phyloP scores from a whole-genome alignment of 805 yeast species.

The Pichia phayaonensis region DNA sequence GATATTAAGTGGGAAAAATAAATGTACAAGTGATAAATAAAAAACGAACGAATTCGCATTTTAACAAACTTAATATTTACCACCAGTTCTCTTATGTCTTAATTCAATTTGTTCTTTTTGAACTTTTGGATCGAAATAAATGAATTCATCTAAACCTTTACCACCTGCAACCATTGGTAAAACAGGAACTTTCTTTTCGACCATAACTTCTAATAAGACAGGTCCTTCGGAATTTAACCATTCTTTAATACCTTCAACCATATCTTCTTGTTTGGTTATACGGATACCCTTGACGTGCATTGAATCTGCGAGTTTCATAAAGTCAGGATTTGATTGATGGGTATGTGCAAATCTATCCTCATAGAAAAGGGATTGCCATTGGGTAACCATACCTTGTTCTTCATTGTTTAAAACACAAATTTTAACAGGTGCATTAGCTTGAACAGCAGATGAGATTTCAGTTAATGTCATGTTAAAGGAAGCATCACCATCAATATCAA shows the following conservation, averaged over 20 bases:
- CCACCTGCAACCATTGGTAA: conserved; percentile 98
- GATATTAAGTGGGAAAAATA: neutral
- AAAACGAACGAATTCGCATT: neutral
- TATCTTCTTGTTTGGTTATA: conserved; percentile 60
- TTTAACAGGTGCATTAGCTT: conserved; percentile 87
- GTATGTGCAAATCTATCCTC: conserved; percentile 98
- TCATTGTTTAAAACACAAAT: conserved; percentile 87
- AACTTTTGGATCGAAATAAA: conserved; percentile 74
- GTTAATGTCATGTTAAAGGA: conserved; percentile 97
- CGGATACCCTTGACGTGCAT: conserved; percentile 87
- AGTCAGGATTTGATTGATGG: conserved; percentile 92
- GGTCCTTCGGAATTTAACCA: conserved; percentile 77
- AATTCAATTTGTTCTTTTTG: conserved; percentile 63
- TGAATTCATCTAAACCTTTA: conserved; percentile 87
- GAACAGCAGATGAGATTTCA: conserved; percentile 91
- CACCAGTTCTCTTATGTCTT: conserved; percentile 67
- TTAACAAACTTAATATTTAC: conserved; percentile 44
- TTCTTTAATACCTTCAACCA: conserved; percentile 49
- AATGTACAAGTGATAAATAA: neutral
- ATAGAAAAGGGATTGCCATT: conserved; percentile 97
- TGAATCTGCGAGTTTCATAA: conserved; percentile 85
- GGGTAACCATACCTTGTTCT: conserved; percentile 99
- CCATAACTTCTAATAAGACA: conserved; percentile 80
- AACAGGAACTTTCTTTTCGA: conserved; percentile 91
- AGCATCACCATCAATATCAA: conserved; percentile 98